Conservation (phyloP, 345 rosid species). For the Schrenkiella parvula region DNA sequence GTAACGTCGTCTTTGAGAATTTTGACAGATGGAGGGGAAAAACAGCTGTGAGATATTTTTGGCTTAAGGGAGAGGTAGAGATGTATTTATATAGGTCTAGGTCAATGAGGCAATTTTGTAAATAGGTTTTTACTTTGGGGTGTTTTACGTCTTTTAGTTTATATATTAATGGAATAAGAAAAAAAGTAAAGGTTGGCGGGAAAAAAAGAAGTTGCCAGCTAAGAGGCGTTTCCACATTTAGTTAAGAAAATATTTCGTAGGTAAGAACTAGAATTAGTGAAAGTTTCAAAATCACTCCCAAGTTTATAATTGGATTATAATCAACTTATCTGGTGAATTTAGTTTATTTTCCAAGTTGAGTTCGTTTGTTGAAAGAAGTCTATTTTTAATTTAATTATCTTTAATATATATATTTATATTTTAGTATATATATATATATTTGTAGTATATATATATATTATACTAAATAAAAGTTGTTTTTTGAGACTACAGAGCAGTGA, state of each 20-base stretch:
- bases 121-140: background rate
- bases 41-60: background rate
- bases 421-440: too few relatives aligned
- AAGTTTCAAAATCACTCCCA: background rate
- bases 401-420: too few relatives aligned
- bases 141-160: background rate
- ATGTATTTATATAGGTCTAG: constrained; percentile 14
- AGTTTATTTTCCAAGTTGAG: too few relatives aligned
- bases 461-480: too few relatives aligned
- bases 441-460: too few relatives aligned
- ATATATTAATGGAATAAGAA: background rate
- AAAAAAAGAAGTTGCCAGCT: constrained; percentile 1
- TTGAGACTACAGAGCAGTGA: too few relatives aligned
- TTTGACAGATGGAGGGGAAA: background rate
- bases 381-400: too few relatives aligned
- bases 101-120: constrained; percentile 6
- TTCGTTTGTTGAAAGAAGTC: too few relatives aligned
- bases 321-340: too few relatives aligned
- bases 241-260: background rate
- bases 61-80: background rate
- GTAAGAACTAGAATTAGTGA: background rate
- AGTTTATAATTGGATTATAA: too few relatives aligned
- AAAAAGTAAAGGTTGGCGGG: background rate
- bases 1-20: background rate
- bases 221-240: background rate